Evolutionary conservation across 2,329 filamentous ascomycete species (phyloP), one percentile per base, ranked within the genome.

Genomic region (Bertia moriformis): DNA sequence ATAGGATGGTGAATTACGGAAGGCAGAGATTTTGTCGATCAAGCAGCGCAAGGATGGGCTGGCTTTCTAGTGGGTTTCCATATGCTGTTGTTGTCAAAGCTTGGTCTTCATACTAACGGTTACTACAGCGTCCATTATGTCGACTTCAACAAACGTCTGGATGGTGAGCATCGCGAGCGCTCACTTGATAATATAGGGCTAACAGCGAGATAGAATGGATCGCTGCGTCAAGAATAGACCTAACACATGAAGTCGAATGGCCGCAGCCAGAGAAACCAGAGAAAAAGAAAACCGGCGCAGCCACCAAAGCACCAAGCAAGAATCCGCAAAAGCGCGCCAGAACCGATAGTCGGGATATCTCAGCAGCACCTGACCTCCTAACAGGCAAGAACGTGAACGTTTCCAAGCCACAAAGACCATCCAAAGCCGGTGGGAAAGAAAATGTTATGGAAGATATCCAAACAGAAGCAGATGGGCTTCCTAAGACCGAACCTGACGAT

Each of bases 141-240:
- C 48, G 75, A 79, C 43, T 80, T 80, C 63, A 80, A 80, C 58
- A 80, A 80, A 50, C 75, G 75, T 66, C 64, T 80, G 19, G 75
- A 80, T 49, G 66, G 65, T 67, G 52, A 45, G 55, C 49, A 30
- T n/a, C 32, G n/a, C n/a, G n/a, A n/a, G n/a, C n/a, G n/a, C 10
- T 27, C 33, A 17, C 19, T 15, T 29, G 14, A 19, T 14, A 7
- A 39, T 14, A 18, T 12, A 39, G n/a, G n/a, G n/a, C n/a, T n/a
- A n/a, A n/a, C n/a, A n/a, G n/a, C n/a, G 14, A 39, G 14, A 10
- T 39, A 67, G 75, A 80, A 60, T 80, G 75, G 76, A 61, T 80
- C 30, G 49, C 65, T 4, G 66, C 71, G 36, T 63, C 71, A 22
- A 66, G 75, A 14, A 69, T 80, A 44, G 73, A 80, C 50, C 60